phyloP scores from a whole-genome alignment of 2,329 filamentous ascomycete species.

The Coniochaeta prunicola region DNA sequence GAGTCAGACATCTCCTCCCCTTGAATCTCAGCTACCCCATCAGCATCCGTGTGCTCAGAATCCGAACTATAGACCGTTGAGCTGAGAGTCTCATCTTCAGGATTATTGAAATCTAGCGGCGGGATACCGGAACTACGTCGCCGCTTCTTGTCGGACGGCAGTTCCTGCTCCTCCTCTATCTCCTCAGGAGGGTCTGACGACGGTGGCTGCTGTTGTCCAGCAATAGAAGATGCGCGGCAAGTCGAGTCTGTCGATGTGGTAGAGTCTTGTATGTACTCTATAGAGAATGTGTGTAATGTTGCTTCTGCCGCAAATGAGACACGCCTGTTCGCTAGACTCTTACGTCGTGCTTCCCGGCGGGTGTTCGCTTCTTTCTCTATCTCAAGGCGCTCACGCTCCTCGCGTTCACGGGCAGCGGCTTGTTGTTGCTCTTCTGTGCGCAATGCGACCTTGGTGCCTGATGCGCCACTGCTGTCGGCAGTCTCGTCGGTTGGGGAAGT shows the following conservation, averaged over 20 bases:
- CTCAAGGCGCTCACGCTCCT: slow-evolving; percentile 55
- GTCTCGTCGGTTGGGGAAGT: slow-evolving; percentile 59
- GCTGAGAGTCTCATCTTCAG: slow-evolving; percentile 56
- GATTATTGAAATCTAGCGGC: slow-evolving; percentile 56
- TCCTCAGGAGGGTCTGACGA: slow-evolving; percentile 41
- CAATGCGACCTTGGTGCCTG: slow-evolving; percentile 53
- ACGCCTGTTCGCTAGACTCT: slow-evolving; percentile 85
- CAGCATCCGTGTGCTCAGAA: slow-evolving; percentile 41
- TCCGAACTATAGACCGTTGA: slow-evolving; percentile 73
- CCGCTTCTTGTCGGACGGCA: slow-evolving; percentile 50
- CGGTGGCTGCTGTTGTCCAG: slow-evolving; percentile 21
- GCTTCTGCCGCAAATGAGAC: slow-evolving; percentile 97
- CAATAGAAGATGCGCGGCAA: slow-evolving; percentile 60
- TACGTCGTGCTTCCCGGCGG: slow-evolving; percentile 79
- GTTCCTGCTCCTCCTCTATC: slow-evolving; percentile 52
- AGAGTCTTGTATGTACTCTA: slow-evolving; percentile 71
- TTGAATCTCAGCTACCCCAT: slow-evolving; percentile 47
- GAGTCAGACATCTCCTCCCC: slow-evolving; percentile 43
- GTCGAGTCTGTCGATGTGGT: slow-evolving; percentile 75
- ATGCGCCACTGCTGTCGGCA: slow-evolving; percentile 25
- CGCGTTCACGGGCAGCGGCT: slow-evolving; percentile 60
- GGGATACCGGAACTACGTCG: slow-evolving; percentile 62
- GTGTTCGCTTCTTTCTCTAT: slow-evolving; percentile 58
- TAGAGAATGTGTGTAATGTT: slow-evolving; percentile 94
- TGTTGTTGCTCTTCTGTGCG: slow-evolving; percentile 66